Evolutionary conservation across 305 asterid genomes (phyloP), one percentile per base, ranked within the genome.

Genomic region (Striga hermonthica): DNA sequence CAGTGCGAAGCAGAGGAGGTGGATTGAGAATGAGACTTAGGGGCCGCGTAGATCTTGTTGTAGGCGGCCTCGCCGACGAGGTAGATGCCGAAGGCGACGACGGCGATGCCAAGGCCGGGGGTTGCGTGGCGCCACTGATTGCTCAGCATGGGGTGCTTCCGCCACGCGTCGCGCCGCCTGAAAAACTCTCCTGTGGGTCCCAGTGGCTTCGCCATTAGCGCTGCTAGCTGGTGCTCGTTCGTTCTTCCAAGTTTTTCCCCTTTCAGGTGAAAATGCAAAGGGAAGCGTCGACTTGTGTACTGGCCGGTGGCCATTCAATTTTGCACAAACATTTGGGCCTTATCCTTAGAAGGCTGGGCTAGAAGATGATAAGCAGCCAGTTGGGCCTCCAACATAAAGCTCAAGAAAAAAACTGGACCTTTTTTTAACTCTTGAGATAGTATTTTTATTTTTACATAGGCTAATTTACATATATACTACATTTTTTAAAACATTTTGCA

Each of bases 91-190:
- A 55, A 55, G 6, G 60, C 60, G 15, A 55, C 60, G 15, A 55
- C 11, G 37, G 60, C 60, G 6, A 55, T 55, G 60, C 60, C 60
- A 40, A 55, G 60, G 60, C 60, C 60, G 40, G 60, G 60, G 41
- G 60, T 55, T 15, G 60, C 60, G 60, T 55, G 60, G 16, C 60
- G 60, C 60, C 60, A 55, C 60, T 55, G 60, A 9, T 34, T 55
- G 16, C 8, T 34, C 60, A 55, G 15, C 60, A 55, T 55, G 16
- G 60, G 60, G 41, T 55, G 60, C 60, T 55, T 55, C 7, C 60
- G 60, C 60, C 60, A 55, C 40, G 12, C 41, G 16, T 55, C 60
- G 3, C 60, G 60, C 40, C 60, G 60, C 14, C 60, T 14, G 41
- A 55, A 55, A 55, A 55, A 55, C 13, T 34, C 60, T 55, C 60